Evolutionary conservation across 768 basidiomycete species (phyloP).

Genomic region (Erythrobasidium yunnanense): DNA sequence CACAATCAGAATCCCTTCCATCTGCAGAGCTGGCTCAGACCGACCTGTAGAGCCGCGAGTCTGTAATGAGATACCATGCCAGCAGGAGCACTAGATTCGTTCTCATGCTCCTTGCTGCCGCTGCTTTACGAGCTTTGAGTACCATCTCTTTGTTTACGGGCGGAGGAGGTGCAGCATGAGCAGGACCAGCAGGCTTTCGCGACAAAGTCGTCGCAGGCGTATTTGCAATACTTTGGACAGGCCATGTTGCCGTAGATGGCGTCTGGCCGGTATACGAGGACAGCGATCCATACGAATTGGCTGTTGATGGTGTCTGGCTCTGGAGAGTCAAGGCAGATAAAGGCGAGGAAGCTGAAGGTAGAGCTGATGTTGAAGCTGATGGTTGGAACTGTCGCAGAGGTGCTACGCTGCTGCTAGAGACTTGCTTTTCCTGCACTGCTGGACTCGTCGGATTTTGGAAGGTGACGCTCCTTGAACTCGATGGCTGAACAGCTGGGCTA

Average conservation of each 20-base stretch:
- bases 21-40: too few species aligned
- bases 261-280: too few species aligned
- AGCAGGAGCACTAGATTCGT: conserved; percentile 18
- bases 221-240: background rate
- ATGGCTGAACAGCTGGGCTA: background rate
- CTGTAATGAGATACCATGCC: conserved; percentile 20
- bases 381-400: background rate
- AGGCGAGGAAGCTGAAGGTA: background rate
- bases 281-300: too few species aligned
- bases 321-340: too few species aligned
- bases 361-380: background rate
- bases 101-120: background rate
- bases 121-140: conserved; percentile 5
- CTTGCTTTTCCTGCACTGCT: conserved; percentile 19
- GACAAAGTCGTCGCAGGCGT: background rate
- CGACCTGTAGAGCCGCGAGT: conserved; percentile 11
- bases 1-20: background rate
- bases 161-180: background rate
- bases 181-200: background rate
- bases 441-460: too few species aligned
- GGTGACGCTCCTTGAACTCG: too few species aligned
- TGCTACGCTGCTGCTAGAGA: conserved; percentile 14
- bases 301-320: too few species aligned
- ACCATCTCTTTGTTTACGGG: conserved; percentile 5
- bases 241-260: background rate